A percentile compares a stretch with the other conserved stretches of the same genome.
phyloP scores from a whole-genome alignment of 176 grass and related monocot genomes.

The Alopecurus myosuroides region DNA sequence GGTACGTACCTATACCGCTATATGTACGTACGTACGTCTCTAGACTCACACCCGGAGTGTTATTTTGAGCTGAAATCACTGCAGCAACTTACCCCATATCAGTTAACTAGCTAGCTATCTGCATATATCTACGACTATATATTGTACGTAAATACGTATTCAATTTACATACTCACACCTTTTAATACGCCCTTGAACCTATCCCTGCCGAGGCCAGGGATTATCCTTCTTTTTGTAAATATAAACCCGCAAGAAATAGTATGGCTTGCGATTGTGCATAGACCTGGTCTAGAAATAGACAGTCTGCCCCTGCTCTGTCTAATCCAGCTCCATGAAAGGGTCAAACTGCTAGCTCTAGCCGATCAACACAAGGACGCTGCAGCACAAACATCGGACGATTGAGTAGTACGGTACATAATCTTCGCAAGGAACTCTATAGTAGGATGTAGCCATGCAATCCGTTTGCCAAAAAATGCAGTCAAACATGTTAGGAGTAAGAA shows the following conservation, averaged over 20 bases:
- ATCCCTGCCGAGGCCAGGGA: too few species aligned
- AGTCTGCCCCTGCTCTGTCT: not conserved
- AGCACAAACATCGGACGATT: not conserved
- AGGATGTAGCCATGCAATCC: too few species aligned
- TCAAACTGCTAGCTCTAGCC: not conserved
- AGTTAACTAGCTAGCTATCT: not conserved
- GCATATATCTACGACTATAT: not conserved
- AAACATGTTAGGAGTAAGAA: too few species aligned
- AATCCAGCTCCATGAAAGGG: not conserved
- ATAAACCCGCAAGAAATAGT: too few species aligned
- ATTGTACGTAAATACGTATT: not conserved
- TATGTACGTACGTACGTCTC: too few species aligned
- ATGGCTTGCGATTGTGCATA: not conserved
- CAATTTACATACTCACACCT: not conserved
- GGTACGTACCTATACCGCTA: too few species aligned
- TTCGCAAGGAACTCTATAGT: not conserved
- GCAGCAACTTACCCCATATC: not conserved
- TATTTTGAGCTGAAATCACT: too few species aligned
- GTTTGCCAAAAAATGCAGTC: too few species aligned
- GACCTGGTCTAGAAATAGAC: not conserved
- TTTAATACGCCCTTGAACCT: not conserved
- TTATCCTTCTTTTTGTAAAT: too few species aligned
- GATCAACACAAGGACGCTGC: not conserved
- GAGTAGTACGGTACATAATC: not conserved
- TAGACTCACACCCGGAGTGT: too few species aligned